Base-by-base conservation (phyloP, 2,329 filamentous ascomycete species). In the Massarina eburnea region DNA sequence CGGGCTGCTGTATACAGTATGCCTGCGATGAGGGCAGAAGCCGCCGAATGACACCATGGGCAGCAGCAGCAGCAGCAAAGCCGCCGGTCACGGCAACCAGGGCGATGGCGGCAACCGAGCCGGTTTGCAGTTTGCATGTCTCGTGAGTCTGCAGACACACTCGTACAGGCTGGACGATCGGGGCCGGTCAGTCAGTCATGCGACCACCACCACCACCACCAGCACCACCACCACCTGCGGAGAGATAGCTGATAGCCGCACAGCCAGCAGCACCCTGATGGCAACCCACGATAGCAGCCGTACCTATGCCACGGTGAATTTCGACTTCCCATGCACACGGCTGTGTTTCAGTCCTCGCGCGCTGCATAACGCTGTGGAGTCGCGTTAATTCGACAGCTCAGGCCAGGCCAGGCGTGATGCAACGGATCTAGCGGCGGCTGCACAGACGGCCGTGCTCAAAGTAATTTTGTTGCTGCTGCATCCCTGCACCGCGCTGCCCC, bases 361-460 rank as follows among this genome's bases (percentile, higher is more conserved):
- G 46, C 41, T 64, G 62, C 62, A 66, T 66, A 66, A 66, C 54
- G 46, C 50, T 58, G 58, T 54, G 52, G 51, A 63, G 57, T 53
- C 58, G 51, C 55, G 54, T 52, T 52, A 51, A 49, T 61, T 61
- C 58, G 57, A 54, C 61, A 45, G 55, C 46, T 45, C 55, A 22
- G 7, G 24, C 12, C 33, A 34, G 41, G 36, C 45, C 38, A 45
- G 45, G 43, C 43, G 50, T 61, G 58, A 14, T 37, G 50, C 41
- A 48, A 57, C 62, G 64, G 61, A 57, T 55, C 61, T 57, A 41
- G 50, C 51, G 48, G 50, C 52, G 50, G 52, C 51, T 47, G 60
- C 55, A 30, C 45, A 54, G 60, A 54, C 58, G 62, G 57, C 53
- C 58, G 54, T 60, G 57, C 64, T 59, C 35, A 53, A 45, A 52